Evolutionary conservation across 306 rosid genomes (phyloP).

Genomic region (Quercus aquifolioides): DNA sequence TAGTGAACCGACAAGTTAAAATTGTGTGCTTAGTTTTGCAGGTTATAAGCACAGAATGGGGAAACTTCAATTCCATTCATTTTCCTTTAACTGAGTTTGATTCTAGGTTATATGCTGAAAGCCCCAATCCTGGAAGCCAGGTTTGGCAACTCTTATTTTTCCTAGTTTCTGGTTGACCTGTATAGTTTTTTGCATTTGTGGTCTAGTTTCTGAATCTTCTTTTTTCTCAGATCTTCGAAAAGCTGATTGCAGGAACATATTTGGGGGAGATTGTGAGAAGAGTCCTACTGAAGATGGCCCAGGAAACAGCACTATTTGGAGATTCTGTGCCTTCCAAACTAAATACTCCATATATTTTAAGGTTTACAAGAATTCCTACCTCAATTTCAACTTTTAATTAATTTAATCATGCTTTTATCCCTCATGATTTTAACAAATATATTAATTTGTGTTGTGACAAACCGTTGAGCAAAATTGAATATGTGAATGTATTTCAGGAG

Average conservation of each 20-base stretch:
- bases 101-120: conserved; percentile 51
- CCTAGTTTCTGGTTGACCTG: not conserved
- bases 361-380: conserved; percentile 26
- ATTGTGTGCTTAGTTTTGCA: conserved; percentile 31
- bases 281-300: conserved; percentile 54
- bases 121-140: conserved; percentile 48
- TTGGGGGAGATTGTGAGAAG: conserved; percentile 70
- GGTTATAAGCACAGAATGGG: conserved; percentile 67
- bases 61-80: conserved; percentile 53
- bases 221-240: conserved; percentile 42
- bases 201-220: not conserved
- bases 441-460: too few species aligned
- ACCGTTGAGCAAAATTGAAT: too few species aligned
- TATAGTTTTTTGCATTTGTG: not conserved
- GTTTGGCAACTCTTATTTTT: conserved; percentile 27
- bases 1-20: conserved; percentile 3
- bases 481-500: too few species aligned
- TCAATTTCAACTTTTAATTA: not conserved
- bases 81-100: conserved; percentile 59
- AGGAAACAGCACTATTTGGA: conserved; percentile 62
- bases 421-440: too few species aligned
- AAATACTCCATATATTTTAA: conserved; percentile 46
- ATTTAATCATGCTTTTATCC: too few species aligned
- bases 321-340: conserved; percentile 43
- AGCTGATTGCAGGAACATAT: conserved; percentile 58